Conservation (phyloP, 192 early-diverging fungal genomes). For the Chytriomyces hyalinus region DNA sequence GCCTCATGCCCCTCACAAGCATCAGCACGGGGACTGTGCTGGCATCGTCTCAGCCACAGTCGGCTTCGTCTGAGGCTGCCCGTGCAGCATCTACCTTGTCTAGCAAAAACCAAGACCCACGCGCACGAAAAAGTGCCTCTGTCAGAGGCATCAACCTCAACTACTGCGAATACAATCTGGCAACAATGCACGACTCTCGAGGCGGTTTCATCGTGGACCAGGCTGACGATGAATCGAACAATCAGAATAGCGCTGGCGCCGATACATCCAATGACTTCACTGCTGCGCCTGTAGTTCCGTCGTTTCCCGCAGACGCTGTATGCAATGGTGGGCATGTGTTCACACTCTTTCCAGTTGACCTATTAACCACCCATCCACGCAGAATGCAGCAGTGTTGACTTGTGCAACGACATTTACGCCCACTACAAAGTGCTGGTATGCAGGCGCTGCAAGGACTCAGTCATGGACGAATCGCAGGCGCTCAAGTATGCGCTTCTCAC, state of each 20-base stretch:
- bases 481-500: slow-evolving; percentile 88
- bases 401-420: slow-evolving; percentile 75
- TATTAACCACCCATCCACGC: background rate
- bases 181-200: slow-evolving; percentile 80
- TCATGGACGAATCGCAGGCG: slow-evolving; percentile 59
- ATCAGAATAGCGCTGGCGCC: background rate
- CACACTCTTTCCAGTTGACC: background rate
- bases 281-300: background rate
- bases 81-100: background rate
- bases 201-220: slow-evolving; percentile 82
- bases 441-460: slow-evolving; percentile 69
- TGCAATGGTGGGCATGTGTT: slow-evolving; percentile 51
- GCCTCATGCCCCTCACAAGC: background rate
- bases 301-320: slow-evolving; percentile 50
- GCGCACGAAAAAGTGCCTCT: slow-evolving; percentile 20
- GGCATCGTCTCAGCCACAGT: background rate
- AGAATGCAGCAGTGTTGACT: slow-evolving; percentile 83
- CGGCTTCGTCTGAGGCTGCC: background rate
- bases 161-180: slow-evolving; percentile 86
- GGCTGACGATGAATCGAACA: slow-evolving; percentile 5
- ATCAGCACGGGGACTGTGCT: background rate
- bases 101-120: background rate
- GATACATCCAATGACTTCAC: slow-evolving; percentile 30
- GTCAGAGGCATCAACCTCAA: slow-evolving; percentile 45
- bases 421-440: slow-evolving; percentile 83